These are phyloP conservation scores for Rhizoclosmatium globosum DNA, from an alignment of 192 early-diverging fungal genomes.

Conservation along the genomic window DNA sequence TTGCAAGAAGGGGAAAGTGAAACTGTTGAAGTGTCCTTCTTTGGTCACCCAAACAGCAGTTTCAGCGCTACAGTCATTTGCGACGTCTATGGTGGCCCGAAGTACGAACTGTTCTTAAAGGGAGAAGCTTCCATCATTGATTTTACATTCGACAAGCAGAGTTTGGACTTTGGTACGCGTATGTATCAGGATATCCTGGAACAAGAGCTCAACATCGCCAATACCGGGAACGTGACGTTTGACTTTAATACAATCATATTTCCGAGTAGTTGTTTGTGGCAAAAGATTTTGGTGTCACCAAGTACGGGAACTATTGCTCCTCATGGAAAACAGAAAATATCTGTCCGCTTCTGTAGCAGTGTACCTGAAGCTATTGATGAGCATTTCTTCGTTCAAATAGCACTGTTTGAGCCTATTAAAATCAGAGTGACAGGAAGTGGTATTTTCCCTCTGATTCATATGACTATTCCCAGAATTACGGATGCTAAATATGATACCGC, in stretches of 20 bases:
- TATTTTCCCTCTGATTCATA: conserved; percentile 48
- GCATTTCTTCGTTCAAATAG: conserved; percentile 62
- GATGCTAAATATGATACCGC: conserved; percentile 42
- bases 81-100: conserved; percentile 64
- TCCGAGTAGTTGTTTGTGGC: conserved; percentile 35
- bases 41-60: conserved; percentile 45
- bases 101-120: conserved; percentile 57
- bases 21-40: conserved; percentile 57
- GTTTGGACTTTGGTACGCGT: conserved; percentile 57
- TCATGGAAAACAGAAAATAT: conserved; percentile 48
- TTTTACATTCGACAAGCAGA: conserved; percentile 48
- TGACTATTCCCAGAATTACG: conserved; percentile 45
- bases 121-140: conserved; percentile 61
- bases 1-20: conserved; percentile 56
- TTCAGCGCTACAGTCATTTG: conserved; percentile 52
- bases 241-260: conserved; percentile 54
- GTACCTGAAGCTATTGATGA: conserved; percentile 60
- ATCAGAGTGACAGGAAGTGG: conserved; percentile 53
- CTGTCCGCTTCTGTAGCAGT: conserved; percentile 51
- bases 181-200: conserved; percentile 64
- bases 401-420: conserved; percentile 58
- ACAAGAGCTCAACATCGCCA: conserved; percentile 60
- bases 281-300: conserved; percentile 54
- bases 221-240: conserved; percentile 60
- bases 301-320: conserved; percentile 52